These are phyloP conservation scores for Xerocomus cyaneibrunnescens DNA, from an alignment of 1,284 basidiomycete species.

Conservation along the genomic window DNA sequence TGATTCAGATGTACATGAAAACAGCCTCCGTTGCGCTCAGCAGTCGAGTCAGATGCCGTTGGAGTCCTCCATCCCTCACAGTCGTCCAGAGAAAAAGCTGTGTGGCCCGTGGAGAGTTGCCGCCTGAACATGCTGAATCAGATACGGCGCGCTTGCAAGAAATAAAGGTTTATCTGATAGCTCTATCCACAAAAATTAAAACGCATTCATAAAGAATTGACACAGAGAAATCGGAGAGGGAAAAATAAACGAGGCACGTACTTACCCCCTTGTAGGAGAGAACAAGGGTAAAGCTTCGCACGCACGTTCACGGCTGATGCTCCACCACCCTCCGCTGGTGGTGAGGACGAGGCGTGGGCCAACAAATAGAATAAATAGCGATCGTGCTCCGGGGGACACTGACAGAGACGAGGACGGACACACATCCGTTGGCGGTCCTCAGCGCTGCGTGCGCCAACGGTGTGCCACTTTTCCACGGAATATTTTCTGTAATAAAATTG, in stretches of 20 bases:
- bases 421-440: not conserved
- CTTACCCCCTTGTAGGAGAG: constrained; percentile 10
- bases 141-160: not conserved
- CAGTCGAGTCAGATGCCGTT: not conserved
- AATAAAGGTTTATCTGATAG: constrained; percentile 14
- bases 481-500: constrained; percentile 30
- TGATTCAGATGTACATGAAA: not conserved
- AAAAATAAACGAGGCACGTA: constrained; percentile 15
- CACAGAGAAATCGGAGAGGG: constrained; percentile 8
- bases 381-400: not conserved
- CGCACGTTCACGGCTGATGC: constrained; percentile 26
- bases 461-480: not conserved
- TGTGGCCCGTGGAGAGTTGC: not conserved
- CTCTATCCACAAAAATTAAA: not conserved
- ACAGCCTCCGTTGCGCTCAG: constrained; percentile 4
- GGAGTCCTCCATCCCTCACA: not conserved
- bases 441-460: not conserved
- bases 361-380: not conserved
- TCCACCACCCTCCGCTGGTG: constrained; percentile 15
- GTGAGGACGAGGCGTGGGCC: constrained; percentile 21
- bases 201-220: constrained; percentile 6
- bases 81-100: not conserved
- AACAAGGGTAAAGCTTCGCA: constrained; percentile 24
- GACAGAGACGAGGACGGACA: not conserved
- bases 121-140: not conserved